Conservation (phyloP, 805 yeast species). For the Starmerella potacharoeniae region DNA sequence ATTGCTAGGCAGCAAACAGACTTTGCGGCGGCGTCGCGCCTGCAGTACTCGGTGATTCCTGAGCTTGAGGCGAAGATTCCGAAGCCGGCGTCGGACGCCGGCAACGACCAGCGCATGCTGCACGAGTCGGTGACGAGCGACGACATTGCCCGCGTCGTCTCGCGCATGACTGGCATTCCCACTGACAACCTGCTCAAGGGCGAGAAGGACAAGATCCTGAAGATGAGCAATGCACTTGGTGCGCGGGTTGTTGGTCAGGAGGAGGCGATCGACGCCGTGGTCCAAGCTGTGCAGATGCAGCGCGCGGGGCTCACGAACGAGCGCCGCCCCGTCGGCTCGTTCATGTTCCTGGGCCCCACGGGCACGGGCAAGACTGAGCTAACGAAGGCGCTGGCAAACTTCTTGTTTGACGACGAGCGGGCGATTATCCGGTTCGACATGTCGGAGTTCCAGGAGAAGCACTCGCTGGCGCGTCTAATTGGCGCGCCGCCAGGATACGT, state of each 20-base stretch:
- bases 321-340: constrained; percentile 90
- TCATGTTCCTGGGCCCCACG: constrained; percentile 94
- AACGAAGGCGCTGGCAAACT: constrained; percentile 84
- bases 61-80: constrained; percentile 54
- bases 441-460: constrained; percentile 97
- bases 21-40: constrained; percentile 77
- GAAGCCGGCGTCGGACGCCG: constrained; percentile 32
- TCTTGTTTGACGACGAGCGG: constrained; percentile 76
- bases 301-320: constrained; percentile 94
- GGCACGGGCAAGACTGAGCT: constrained; percentile 98
- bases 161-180: constrained; percentile 94
- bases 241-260: constrained; percentile 88
- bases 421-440: constrained; percentile 88
- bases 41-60: constrained; percentile 82
- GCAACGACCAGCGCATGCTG: constrained; percentile 32
- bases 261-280: constrained; percentile 77
- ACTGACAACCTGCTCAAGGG: constrained; percentile 83
- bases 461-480: constrained; percentile 75
- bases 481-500: constrained; percentile 99
- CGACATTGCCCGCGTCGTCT: constrained; percentile 84
- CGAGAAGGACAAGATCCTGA: constrained; percentile 79
- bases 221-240: constrained; percentile 72
- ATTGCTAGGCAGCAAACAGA: constrained; percentile 73
- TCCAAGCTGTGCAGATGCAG: constrained; percentile 91
- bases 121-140: constrained; percentile 92